Conservation (phyloP, 441 rosid species). For the Flueggea neowawraea region DNA sequence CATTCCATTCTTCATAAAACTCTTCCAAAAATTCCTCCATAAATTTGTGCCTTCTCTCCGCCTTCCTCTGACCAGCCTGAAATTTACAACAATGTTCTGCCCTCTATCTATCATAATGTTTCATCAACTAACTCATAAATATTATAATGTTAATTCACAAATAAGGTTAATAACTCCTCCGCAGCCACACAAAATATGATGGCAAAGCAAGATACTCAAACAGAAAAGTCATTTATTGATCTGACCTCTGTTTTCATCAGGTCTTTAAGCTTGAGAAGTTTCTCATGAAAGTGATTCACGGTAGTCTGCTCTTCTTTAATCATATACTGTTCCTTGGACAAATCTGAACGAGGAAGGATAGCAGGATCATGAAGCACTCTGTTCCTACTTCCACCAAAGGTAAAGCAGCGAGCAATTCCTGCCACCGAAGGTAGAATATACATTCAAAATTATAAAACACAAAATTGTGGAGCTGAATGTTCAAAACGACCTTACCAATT, state of each 20-base stretch:
- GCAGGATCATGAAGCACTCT: constrained; percentile 74
- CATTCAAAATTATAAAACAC: not conserved
- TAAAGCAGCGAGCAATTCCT: constrained; percentile 91
- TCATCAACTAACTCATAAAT: too few species aligned
- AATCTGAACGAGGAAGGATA: constrained; percentile 49
- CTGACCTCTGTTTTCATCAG: constrained; percentile 78
- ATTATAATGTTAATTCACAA: too few species aligned
- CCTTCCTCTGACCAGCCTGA: constrained; percentile 75
- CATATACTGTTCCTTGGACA: constrained; percentile 69
- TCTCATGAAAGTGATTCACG: constrained; percentile 84
- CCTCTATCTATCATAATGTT: not conserved
- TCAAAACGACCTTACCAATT: constrained; percentile 39
- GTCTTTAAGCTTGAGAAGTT: constrained; percentile 75
- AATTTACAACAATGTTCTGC: constrained; percentile 4
- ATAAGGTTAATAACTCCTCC: too few species aligned
- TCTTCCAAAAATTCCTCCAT: constrained; percentile 65
- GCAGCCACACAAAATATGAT: too few species aligned
- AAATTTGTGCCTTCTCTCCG: constrained; percentile 72
- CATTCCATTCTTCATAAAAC: constrained; percentile 77
- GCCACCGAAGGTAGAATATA: constrained; percentile 5
- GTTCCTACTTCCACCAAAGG: constrained; percentile 79
- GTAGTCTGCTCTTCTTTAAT: constrained; percentile 83
- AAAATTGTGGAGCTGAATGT: not conserved
- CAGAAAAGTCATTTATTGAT: too few species aligned
- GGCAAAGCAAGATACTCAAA: too few species aligned